These are phyloP conservation scores for Vanrija humicola DNA, from an alignment of 1,284 basidiomycete genomes.

Conservation along the genomic window DNA sequence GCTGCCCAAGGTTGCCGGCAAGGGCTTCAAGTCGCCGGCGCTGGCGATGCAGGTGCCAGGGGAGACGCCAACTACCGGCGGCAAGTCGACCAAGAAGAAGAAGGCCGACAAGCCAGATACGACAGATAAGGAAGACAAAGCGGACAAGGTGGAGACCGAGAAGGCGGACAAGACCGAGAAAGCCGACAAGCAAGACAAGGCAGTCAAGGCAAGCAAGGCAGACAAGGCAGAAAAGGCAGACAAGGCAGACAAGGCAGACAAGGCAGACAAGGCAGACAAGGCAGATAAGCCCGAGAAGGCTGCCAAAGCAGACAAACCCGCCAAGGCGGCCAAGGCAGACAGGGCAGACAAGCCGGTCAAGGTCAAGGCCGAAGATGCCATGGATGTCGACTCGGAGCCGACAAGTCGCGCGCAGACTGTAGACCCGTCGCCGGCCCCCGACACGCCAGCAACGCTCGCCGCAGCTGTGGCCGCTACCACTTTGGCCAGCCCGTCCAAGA, in stretches of 20 bases:
- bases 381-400: slow-evolving; percentile 14
- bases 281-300: too few species aligned
- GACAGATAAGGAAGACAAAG: slow-evolving; percentile 1
- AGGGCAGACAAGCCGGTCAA: not conserved
- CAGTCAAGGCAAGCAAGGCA: too few species aligned
- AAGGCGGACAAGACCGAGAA: too few species aligned
- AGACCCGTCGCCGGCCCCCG: not conserved
- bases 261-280: not conserved
- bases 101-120: slow-evolving; percentile 6
- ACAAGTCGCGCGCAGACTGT: slow-evolving; percentile 1
- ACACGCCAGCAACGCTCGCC: not conserved
- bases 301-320: too few species aligned
- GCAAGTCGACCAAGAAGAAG: slow-evolving; percentile 1
- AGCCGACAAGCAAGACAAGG: too few species aligned
- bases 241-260: not conserved
- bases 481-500: slow-evolving; percentile 3
- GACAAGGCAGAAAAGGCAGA: not conserved
- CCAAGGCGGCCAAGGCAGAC: too few species aligned
- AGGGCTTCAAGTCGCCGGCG: slow-evolving; percentile 20
- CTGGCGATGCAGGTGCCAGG: slow-evolving; percentile 15
- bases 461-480: not conserved
- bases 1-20: slow-evolving; percentile 8
- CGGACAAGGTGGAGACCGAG: not conserved
- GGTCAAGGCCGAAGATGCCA: slow-evolving; percentile 15
- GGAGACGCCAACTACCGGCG: not conserved